A percentile compares a stretch with the other conserved stretches of the same genome.
phyloP scores from a whole-genome alignment of 805 yeast genomes.

The Wickerhamomyces canadensis region DNA sequence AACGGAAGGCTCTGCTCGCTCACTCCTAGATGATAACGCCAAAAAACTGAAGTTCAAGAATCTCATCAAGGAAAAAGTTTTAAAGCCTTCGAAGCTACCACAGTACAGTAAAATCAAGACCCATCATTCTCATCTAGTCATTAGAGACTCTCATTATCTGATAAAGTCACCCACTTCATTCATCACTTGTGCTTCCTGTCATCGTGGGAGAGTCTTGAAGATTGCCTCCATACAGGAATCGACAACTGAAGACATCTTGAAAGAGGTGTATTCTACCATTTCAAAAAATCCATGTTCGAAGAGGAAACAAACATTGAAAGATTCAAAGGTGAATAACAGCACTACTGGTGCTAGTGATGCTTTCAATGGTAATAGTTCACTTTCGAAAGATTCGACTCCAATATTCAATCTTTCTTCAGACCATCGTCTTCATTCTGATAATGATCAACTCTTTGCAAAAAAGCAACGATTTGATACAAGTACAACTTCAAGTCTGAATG shows the following conservation, averaged over 20 bases:
- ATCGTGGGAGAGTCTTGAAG: constrained; percentile 23
- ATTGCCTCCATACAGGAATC: constrained; percentile 16
- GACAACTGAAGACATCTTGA: constrained; percentile 15
- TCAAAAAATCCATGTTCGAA: constrained; percentile 21
- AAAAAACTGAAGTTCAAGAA: constrained; percentile 20
- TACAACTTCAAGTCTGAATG: not conserved
- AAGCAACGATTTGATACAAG: not conserved
- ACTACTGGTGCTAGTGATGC: no score
- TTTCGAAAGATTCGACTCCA: no score
- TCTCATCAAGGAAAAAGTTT: constrained; percentile 21
- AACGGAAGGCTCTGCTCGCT: no score
- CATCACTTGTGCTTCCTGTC: constrained; percentile 24
- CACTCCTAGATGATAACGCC: constrained; percentile 12
- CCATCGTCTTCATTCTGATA: constrained; percentile 11
- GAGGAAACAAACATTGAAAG: constrained; percentile 18
- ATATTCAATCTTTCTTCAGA: constrained; percentile 16
- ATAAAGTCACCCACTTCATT: constrained; percentile 22
- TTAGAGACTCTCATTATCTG: constrained; percentile 24
- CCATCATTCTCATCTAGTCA: constrained; percentile 24
- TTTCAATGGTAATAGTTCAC: no score
- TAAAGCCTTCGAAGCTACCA: constrained; percentile 21
- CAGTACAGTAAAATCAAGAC: constrained; percentile 11
- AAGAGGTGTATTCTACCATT: constrained; percentile 21
- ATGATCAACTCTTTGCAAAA: no score
- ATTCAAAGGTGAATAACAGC: constrained; percentile 4